These are phyloP conservation scores for Solanum aculeatissimum DNA, from an alignment of 305 asterid genomes.

Conservation along the genomic window DNA sequence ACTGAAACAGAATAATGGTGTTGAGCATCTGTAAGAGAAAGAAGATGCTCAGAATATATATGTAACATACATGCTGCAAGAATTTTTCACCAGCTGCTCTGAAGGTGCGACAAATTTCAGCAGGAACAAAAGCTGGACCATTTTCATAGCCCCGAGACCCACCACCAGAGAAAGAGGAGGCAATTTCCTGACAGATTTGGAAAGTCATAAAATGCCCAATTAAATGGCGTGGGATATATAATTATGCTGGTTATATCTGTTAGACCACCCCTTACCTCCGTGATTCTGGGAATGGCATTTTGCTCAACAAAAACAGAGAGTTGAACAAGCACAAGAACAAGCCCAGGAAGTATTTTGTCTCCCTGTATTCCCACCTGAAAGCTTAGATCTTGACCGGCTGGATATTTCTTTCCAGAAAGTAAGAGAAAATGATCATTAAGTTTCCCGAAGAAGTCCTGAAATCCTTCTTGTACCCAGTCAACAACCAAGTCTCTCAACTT, in stretches of 20 bases:
- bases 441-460: conserved; percentile 75
- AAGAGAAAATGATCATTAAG: conserved; percentile 55
- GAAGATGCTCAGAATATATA: conserved; percentile 7
- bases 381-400: conserved; percentile 35
- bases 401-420: conserved; percentile 57
- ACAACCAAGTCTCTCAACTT: conserved; percentile 55
- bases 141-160: conserved; percentile 43
- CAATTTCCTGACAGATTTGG: conserved; percentile 56
- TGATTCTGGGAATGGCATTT: conserved; percentile 67
- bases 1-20: not conserved
- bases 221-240: not conserved
- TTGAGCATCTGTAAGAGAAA: not conserved
- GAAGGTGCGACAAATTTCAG: conserved; percentile 70
- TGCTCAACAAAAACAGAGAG: conserved; percentile 62
- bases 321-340: conserved; percentile 74
- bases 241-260: not conserved
- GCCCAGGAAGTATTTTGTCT: conserved; percentile 70
- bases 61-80: conserved; percentile 64
- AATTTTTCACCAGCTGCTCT: conserved; percentile 67
- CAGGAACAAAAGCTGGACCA: conserved; percentile 70
- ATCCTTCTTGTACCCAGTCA: conserved; percentile 88
- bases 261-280: conserved; percentile 44
- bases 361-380: conserved; percentile 37
- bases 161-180: conserved; percentile 62
- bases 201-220: not conserved